These are phyloP conservation scores for Ricinus communis DNA, from an alignment of 345 rosid species.

Conservation along the genomic window DNA sequence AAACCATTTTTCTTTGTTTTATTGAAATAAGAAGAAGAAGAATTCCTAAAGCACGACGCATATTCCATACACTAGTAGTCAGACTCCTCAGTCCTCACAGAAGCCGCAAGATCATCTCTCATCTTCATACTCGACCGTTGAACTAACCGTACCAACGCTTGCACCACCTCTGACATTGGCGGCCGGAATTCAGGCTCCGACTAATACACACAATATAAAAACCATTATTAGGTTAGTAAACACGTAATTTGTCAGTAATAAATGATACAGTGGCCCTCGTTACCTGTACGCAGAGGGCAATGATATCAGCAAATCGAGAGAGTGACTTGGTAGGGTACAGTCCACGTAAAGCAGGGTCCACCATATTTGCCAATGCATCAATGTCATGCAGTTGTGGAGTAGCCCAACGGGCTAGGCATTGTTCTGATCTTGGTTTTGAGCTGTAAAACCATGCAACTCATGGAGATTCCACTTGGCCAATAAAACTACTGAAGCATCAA, in stretches of 20 bases:
- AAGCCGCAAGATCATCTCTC: conserved; percentile 53
- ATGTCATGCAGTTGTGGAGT: conserved; percentile 69
- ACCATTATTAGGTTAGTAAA: no score
- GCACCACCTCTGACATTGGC: conserved; percentile 84
- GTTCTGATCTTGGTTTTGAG: conserved; percentile 64
- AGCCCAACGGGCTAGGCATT: conserved; percentile 84
- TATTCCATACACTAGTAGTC: no score
- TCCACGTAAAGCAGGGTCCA: conserved; percentile 87
- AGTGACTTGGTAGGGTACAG: conserved; percentile 80
- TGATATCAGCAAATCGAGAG: conserved; percentile 70
- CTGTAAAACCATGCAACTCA: conserved; percentile 29
- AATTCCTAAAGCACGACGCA: no score
- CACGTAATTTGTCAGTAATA: no score
- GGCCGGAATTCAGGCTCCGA: conserved; percentile 79
- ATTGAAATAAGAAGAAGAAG: no score
- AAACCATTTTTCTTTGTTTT: no score
- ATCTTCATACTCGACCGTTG: conserved; percentile 51
- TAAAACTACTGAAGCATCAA: no score
- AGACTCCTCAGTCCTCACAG: conserved; percentile 49
- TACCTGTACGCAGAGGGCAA: conserved; percentile 87
- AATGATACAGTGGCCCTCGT: no score
- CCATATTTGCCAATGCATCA: conserved; percentile 67
- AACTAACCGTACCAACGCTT: conserved; percentile 67
- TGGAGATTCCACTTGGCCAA: no score
- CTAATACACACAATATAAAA: conserved; percentile 23